Conservation (phyloP, 1,284 basidiomycete species). For the Irpex sp. region DNA sequence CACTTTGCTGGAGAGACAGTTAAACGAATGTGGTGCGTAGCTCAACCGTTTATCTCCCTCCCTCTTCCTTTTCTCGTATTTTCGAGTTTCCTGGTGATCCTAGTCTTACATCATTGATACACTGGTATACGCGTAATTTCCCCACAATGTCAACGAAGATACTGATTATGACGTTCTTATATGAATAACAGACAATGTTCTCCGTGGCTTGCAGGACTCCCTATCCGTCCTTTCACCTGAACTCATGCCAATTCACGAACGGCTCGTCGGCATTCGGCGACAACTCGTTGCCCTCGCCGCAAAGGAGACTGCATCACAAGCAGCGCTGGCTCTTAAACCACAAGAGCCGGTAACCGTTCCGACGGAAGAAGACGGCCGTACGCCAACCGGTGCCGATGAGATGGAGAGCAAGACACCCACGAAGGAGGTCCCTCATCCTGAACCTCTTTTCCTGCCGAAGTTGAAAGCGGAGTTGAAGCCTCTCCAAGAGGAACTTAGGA, state of each 20-base stretch:
- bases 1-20: slow-evolving; percentile 84
- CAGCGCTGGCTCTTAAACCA: slow-evolving; percentile 13
- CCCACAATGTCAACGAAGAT: not conserved
- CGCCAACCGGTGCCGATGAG: slow-evolving; percentile 11
- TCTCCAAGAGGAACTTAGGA: slow-evolving; percentile 88
- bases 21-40: slow-evolving; percentile 85
- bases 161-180: not conserved
- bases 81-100: not conserved
- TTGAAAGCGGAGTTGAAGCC: slow-evolving; percentile 83
- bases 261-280: slow-evolving; percentile 83
- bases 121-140: not conserved
- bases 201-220: slow-evolving; percentile 76
- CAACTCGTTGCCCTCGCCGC: slow-evolving; percentile 87
- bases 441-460: slow-evolving; percentile 12
- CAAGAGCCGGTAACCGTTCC: slow-evolving; percentile 1
- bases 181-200: slow-evolving; percentile 75
- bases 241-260: slow-evolving; percentile 85
- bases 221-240: slow-evolving; percentile 82
- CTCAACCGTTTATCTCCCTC: not conserved
- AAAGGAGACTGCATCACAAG: slow-evolving; percentile 39
- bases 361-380: slow-evolving; percentile 6
- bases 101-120: not conserved
- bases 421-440: slow-evolving; percentile 25
- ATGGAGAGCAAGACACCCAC: slow-evolving; percentile 25
- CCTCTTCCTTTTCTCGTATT: not conserved